Conservation (phyloP, 352 stramenopile genomes). For the Phytophthora tubulina region DNA sequence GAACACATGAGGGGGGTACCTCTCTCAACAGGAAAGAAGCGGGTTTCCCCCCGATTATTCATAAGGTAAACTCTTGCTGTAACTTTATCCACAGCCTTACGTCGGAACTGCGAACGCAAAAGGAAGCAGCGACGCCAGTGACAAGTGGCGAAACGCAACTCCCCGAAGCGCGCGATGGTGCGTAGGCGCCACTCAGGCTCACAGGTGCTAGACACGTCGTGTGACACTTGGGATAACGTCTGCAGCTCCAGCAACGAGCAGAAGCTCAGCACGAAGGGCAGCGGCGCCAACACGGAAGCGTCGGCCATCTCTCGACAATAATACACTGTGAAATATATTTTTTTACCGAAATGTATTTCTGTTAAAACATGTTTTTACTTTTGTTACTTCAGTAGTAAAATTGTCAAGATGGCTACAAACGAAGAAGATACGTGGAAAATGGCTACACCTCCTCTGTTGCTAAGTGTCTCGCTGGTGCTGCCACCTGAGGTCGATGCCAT, state of each 20-base stretch:
- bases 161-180: slow-evolving; percentile 58
- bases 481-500: background rate
- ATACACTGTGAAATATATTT: background rate
- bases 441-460: no score
- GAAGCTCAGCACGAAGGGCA: slow-evolving; percentile 69
- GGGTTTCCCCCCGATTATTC: slow-evolving; percentile 80
- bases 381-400: no score
- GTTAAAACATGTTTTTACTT: no score
- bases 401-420: no score
- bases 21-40: slow-evolving; percentile 64
- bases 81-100: slow-evolving; percentile 65
- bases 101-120: slow-evolving; percentile 69
- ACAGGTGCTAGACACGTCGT: slow-evolving; percentile 51
- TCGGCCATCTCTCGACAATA: slow-evolving; percentile 7
- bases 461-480: no score
- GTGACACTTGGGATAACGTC: slow-evolving; percentile 55
- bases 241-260: slow-evolving; percentile 57
- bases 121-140: slow-evolving; percentile 76
- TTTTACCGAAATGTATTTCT: background rate
- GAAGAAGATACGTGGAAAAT: no score
- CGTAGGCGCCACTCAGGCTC: slow-evolving; percentile 76
- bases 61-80: slow-evolving; percentile 85
- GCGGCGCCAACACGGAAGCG: slow-evolving; percentile 33
- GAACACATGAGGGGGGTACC: slow-evolving; percentile 83
- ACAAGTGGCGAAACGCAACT: slow-evolving; percentile 58